These are phyloP conservation scores for Aspergillus sp. DNA, from an alignment of 2,329 filamentous ascomycete genomes.

Conservation along the genomic window DNA sequence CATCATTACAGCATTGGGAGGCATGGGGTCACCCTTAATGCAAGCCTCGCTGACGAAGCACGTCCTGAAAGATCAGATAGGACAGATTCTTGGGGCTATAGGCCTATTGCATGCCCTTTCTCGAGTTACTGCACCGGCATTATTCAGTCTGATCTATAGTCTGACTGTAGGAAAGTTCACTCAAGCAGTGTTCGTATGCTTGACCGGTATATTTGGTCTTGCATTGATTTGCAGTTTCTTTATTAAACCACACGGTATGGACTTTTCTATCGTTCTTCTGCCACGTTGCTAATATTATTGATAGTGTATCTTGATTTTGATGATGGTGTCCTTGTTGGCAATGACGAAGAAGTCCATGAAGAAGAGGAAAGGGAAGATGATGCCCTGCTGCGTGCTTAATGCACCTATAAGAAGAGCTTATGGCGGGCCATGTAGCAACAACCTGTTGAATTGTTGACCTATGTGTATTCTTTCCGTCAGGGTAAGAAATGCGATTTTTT, in stretches of 20 bases:
- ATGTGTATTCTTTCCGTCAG: no score
- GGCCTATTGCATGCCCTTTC: conserved; percentile 79
- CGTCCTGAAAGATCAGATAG: conserved; percentile 72
- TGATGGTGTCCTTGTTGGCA: background rate
- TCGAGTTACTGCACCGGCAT: conserved; percentile 67
- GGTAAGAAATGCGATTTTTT: no score
- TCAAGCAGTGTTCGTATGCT: conserved; percentile 74
- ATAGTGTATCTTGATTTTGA: background rate
- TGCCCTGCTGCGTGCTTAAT: background rate
- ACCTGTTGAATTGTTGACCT: no score
- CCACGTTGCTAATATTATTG: background rate
- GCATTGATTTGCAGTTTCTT: conserved; percentile 63
- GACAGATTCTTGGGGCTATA: conserved; percentile 79
- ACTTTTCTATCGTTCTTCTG: background rate
- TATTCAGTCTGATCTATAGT: conserved; percentile 83
- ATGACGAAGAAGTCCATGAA: background rate
- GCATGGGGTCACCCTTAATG: conserved; percentile 76
- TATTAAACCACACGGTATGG: conserved; percentile 66
- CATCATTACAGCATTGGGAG: conserved; percentile 67
- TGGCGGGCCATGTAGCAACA: no score
- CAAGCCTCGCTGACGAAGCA: conserved; percentile 86
- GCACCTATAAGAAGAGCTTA: no score
- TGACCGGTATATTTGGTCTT: conserved; percentile 59
- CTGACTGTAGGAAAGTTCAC: conserved; percentile 70
- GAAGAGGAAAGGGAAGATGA: background rate